A percentile compares a stretch with the other conserved stretches of the same genome.
These are phyloP conservation scores for Citropsis articulata DNA, from an alignment of 345 rosid genomes.

Conservation along the genomic window DNA sequence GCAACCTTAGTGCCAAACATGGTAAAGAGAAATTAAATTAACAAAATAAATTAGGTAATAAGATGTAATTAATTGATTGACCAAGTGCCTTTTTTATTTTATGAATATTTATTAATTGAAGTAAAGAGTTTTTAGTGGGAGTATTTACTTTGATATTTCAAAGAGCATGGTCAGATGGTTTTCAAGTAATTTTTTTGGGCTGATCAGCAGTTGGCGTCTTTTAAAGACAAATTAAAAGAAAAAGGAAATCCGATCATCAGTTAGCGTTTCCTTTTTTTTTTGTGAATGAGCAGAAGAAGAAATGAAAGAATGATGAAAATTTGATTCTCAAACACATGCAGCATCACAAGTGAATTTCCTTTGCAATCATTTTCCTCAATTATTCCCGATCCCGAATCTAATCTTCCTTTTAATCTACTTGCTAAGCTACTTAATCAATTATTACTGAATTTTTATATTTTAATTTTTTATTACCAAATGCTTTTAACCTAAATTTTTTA, in stretches of 20 bases:
- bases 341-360: slow-evolving; percentile 31
- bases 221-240: no score
- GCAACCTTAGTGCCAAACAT: no score
- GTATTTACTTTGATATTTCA: no score
- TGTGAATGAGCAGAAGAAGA: not conserved
- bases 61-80: no score
- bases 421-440: not conserved
- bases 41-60: no score
- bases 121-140: no score
- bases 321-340: slow-evolving; percentile 44
- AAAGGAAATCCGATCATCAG: not conserved
- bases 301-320: slow-evolving; percentile 21
- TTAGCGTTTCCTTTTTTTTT: not conserved
- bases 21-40: no score
- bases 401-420: slow-evolving; percentile 3
- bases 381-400: slow-evolving; percentile 28
- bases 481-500: not conserved
- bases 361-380: slow-evolving; percentile 39
- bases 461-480: not conserved
- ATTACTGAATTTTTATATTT: not conserved
- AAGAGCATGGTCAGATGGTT: no score
- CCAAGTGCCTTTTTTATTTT: no score
- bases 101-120: no score
- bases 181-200: no score
- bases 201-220: no score